These are phyloP conservation scores for Fraxinus platypoda DNA, from an alignment of 305 asterid genomes.

Conservation along the genomic window DNA sequence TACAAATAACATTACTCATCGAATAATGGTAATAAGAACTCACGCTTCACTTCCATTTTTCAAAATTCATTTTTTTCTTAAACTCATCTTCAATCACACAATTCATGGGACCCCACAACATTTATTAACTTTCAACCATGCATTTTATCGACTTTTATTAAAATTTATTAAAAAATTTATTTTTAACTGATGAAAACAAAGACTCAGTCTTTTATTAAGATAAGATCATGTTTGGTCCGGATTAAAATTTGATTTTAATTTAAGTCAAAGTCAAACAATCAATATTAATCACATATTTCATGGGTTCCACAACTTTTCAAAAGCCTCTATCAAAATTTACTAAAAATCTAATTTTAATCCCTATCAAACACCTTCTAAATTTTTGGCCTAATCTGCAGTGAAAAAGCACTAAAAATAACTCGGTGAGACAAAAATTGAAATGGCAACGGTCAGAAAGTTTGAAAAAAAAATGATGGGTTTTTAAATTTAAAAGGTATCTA, in stretches of 20 bases:
- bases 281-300: no score
- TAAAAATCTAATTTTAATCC: no score
- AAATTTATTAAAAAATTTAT: no score
- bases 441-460: slow-evolving; percentile 39
- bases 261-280: no score
- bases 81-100: neutral
- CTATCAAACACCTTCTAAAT: no score
- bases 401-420: neutral
- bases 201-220: neutral
- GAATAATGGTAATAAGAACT: neutral
- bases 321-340: no score
- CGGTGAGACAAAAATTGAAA: slow-evolving; percentile 2
- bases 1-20: neutral
- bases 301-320: no score
- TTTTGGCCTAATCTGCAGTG: slow-evolving; percentile 2
- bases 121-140: neutral
- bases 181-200: neutral
- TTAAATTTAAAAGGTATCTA: neutral
- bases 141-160: neutral
- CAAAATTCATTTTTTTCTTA: neutral
- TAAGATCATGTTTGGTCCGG: no score
- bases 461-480: slow-evolving; percentile 9
- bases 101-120: no score
- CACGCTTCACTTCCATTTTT: no score
- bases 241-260: no score